phyloP scores from a whole-genome alignment of 1,284 basidiomycete species.

The Puccinia hordei region DNA sequence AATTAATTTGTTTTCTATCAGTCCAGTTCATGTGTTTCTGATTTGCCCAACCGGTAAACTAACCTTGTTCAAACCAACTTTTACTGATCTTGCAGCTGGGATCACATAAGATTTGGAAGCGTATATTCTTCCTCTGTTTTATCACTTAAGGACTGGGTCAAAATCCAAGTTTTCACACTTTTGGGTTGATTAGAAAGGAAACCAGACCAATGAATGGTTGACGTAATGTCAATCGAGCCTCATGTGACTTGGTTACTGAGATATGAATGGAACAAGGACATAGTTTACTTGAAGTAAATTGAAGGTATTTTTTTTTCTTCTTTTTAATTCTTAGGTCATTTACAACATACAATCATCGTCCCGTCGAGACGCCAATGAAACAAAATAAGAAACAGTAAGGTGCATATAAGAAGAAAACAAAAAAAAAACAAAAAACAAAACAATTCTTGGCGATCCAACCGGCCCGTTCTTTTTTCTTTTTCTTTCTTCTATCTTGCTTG shows the following conservation, averaged over 20 bases:
- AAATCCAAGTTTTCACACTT: no score
- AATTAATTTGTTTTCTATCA: no score
- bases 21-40: no score
- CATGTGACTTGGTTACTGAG: no score
- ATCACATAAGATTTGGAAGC: no score
- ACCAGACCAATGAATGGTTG: neutral
- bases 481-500: neutral
- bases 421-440: no score
- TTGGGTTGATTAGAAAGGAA: neutral
- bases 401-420: neutral
- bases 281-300: slow-evolving; percentile 4
- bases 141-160: no score
- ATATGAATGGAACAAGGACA: no score
- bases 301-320: slow-evolving; percentile 53
- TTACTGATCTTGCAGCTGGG: no score
- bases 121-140: no score
- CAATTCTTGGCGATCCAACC: slow-evolving; percentile 12
- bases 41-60: no score
- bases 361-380: neutral
- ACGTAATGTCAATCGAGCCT: neutral
- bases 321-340: slow-evolving; percentile 13
- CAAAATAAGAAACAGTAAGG: neutral
- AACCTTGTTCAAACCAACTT: no score
- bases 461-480: neutral
- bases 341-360: slow-evolving; percentile 30